phyloP scores from a whole-genome alignment of 139 green algal species.

The Trebouxia sp. region DNA sequence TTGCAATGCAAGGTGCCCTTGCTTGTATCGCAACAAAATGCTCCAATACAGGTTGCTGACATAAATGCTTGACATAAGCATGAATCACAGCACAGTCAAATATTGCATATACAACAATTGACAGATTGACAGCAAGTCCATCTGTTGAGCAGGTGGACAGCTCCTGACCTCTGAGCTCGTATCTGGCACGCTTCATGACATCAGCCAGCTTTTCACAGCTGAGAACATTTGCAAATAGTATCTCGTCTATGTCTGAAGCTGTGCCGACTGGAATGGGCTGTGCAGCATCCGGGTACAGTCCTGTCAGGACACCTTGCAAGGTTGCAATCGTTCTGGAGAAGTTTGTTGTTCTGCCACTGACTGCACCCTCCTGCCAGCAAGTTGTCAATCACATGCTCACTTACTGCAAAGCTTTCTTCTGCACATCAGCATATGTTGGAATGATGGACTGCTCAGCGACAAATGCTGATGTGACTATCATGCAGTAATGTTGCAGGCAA shows the following conservation, averaged over 20 bases:
- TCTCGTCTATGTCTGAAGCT: constrained; percentile 64
- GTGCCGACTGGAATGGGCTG: constrained; percentile 49
- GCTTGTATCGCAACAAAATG: background rate
- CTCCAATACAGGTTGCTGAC: no score
- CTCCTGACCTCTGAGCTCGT: constrained; percentile 30
- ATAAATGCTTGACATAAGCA: no score
- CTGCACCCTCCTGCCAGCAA: constrained; percentile 16
- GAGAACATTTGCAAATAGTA: constrained; percentile 59
- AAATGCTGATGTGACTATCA: no score
- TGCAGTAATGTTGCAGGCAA: no score
- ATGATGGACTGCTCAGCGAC: no score
- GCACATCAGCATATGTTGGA: no score
- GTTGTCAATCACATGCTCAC: no score
- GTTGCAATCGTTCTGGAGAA: constrained; percentile 64
- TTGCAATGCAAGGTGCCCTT: background rate
- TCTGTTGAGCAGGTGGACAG: no score
- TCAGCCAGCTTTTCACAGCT: constrained; percentile 41
- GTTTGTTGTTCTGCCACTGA: constrained; percentile 63
- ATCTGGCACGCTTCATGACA: constrained; percentile 32
- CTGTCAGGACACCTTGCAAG: constrained; percentile 68
- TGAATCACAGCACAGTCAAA: no score
- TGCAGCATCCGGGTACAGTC: constrained; percentile 56
- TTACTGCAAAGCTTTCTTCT: no score
- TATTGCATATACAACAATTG: no score
- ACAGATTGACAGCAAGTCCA: no score